Evolutionary conservation across 495 filamentous ascomycete species (phyloP), one percentile per base, ranked within the genome.

Genomic region (Recurvomyces mirabilis): DNA sequence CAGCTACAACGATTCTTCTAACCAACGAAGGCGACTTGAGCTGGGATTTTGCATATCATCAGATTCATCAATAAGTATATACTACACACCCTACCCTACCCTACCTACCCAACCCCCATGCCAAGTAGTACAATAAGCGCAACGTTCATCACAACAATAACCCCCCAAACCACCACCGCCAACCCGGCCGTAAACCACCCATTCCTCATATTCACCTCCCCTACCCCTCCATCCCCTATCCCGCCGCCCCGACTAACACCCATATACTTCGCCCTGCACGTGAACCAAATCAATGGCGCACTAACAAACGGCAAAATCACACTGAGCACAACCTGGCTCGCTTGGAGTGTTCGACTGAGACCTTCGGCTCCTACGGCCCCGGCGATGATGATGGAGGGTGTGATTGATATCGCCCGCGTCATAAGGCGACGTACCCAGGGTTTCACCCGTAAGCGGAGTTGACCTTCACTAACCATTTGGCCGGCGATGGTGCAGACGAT

Each of bases 281-380:
- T 94, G 54, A 93, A 93, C 59, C 79, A 94, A 51, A 94, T 81
- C 17, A 94, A 64, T 15, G 87, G 87, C 3, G 84, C 84, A 10
- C 72, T 77, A 22, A 89, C 77, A 56, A 93, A 85, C 0, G 87
- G 87, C 25, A 94, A 63, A 21, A 86, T 80, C 3, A 88, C 72
- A 49, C 80, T 85, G 30, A 94, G 63, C 1, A 77, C 84, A 41
- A 93, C 85, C 60, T 94, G 87, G 14, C 68, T 78, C 2, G 72
- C 86, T 40, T 77, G 86, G 26, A 93, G 63, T 3, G 87, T 81
- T n/a, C 69, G 72, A 29, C 78, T 69, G 17, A 94, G 67, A 0
- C 84, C 84, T 6, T 78, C 62, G 36, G 70, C 67, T 0, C 87
- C 87, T 15, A 83, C 76, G 1, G 84, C 83, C 0, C 71, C 84